Conservation (phyloP, 2,329 filamentous ascomycete genomes). For the Fusarium sp. region DNA sequence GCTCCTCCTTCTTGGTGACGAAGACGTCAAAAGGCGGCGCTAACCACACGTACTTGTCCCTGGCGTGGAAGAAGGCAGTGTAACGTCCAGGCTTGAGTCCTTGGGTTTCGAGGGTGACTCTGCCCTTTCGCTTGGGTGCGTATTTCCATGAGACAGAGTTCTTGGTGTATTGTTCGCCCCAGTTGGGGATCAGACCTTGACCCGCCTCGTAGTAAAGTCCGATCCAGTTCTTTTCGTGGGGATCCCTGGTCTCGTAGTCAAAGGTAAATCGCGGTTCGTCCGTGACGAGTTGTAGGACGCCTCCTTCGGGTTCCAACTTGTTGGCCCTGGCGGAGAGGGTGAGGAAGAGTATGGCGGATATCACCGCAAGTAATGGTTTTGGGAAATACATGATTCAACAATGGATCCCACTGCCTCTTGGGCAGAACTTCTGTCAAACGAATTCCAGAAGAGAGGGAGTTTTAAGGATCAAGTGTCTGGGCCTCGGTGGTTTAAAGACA, state of each 20-base stretch:
- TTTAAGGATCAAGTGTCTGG: neutral
- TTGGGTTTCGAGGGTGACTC: constrained; percentile 34
- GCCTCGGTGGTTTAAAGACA: neutral
- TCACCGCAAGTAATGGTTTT: neutral
- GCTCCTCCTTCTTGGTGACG: constrained; percentile 15
- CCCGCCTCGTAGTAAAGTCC: constrained; percentile 45
- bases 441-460: neutral
- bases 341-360: neutral
- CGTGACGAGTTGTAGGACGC: neutral
- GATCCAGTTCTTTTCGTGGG: constrained; percentile 51
- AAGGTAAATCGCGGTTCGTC: constrained; percentile 40
- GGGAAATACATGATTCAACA: neutral
- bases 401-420: neutral
- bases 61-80: constrained; percentile 48
- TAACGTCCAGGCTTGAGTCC: constrained; percentile 44
- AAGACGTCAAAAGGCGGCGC: constrained; percentile 45
- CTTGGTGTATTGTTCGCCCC: constrained; percentile 19
- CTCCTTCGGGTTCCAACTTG: neutral
- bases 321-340: neutral
- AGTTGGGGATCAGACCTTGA: constrained; percentile 46
- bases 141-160: constrained; percentile 47
- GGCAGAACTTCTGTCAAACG: neutral
- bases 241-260: constrained; percentile 42
- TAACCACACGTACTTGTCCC: constrained; percentile 49
- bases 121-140: constrained; percentile 41